phyloP scores from a whole-genome alignment of 148 eudicot genomes.

The Agrostemma githago region DNA sequence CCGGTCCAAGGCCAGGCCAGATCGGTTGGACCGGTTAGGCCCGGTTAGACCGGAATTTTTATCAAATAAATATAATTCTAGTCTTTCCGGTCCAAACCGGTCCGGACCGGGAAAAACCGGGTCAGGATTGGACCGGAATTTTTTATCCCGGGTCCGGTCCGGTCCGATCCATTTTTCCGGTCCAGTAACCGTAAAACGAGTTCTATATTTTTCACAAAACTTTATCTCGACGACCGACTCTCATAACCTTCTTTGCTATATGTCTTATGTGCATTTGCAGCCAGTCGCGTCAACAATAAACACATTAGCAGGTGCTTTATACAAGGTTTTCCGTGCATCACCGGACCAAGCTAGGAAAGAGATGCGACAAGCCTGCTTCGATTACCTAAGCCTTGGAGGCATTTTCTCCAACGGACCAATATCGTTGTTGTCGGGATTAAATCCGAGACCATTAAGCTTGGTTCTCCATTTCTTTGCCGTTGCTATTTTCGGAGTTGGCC shows the following conservation, averaged over 20 bases:
- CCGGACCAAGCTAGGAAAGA: conserved; percentile 72
- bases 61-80: too few species aligned
- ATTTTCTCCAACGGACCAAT: conserved; percentile 69
- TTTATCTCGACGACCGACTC: background rate
- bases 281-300: conserved; percentile 92
- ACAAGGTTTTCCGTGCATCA: conserved; percentile 70
- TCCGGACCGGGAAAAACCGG: too few species aligned
- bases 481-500: conserved; percentile 81
- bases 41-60: too few species aligned
- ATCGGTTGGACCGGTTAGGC: too few species aligned
- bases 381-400: conserved; percentile 84
- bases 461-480: conserved; percentile 90
- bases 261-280: conserved; percentile 31
- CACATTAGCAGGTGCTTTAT: conserved; percentile 80
- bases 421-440: conserved; percentile 70
- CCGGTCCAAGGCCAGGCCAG: too few species aligned
- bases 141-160: too few species aligned
- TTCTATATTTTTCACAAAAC: too few species aligned
- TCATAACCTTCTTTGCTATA: background rate
- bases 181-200: too few species aligned
- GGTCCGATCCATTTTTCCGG: too few species aligned
- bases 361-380: conserved; percentile 87
- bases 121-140: too few species aligned
- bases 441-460: conserved; percentile 77
- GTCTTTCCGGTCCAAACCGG: too few species aligned